phyloP scores from a whole-genome alignment of 768 basidiomycete species.

The Phaffia tasmanica region DNA sequence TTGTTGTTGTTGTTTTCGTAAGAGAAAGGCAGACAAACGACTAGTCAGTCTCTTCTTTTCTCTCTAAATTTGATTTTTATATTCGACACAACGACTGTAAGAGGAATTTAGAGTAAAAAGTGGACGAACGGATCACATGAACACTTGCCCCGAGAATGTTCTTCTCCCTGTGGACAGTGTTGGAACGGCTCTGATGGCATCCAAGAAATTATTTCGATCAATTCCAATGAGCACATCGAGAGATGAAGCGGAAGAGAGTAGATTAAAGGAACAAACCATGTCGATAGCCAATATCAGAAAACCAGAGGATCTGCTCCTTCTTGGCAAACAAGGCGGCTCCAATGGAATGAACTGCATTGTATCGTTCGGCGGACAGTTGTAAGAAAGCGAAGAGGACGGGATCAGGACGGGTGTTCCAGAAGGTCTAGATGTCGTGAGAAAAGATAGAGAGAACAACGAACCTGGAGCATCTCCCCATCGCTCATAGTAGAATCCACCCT shows the following conservation, averaged over 20 bases:
- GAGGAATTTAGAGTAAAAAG: background rate
- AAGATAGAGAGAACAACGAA: background rate
- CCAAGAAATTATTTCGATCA: background rate
- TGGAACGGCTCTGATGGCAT: constrained; percentile 59
- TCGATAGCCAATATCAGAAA: constrained; percentile 79
- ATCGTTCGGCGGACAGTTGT: background rate
- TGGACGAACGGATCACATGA: constrained; percentile 55
- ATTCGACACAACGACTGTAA: background rate
- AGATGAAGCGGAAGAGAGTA: background rate
- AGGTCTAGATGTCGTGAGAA: background rate
- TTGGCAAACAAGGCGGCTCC: constrained; percentile 78
- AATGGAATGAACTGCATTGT: constrained; percentile 66
- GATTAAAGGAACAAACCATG: background rate
- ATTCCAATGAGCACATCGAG: background rate
- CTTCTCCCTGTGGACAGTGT: constrained; percentile 70
- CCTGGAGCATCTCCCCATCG: constrained; percentile 60
- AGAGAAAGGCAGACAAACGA: background rate
- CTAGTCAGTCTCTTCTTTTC: background rate
- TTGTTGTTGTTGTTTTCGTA: background rate
- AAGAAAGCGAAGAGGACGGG: background rate
- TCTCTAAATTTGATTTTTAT: constrained; percentile 1
- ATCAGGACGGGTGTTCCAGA: background rate
- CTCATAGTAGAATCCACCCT: constrained; percentile 83
- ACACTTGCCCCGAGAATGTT: constrained; percentile 67
- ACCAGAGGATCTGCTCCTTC: constrained; percentile 87